Evolutionary conservation across 345 rosid species (phyloP), one percentile per base, ranked within the genome.

Genomic region (Theobroma cacao): DNA sequence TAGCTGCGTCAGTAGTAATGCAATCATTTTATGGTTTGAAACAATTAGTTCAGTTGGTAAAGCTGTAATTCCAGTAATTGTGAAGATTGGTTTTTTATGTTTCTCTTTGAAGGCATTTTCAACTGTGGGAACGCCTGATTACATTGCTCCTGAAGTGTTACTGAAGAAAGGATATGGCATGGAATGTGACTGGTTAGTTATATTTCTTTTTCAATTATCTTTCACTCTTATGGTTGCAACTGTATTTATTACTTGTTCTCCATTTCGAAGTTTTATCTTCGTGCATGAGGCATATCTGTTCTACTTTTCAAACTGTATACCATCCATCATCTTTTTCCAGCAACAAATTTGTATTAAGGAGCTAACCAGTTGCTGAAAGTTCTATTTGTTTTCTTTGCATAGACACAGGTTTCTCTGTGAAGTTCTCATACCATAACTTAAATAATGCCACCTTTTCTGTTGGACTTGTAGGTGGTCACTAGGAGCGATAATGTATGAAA

Each of bases 101-200:
- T 60, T 53, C 73, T 7, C 59, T 68, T 74, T 33, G 64, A 88
- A 95, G 98, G 98, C 98, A 70, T 95, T 95, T 87, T 95, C 98
- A 43, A 95, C 98, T 48, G 98, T 95, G 82, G 98, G 98, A 82
- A 95, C 98, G 18, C 98, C 98, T 3, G 98, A 94, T 78, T 94
- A 94, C 85, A 94, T 94, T 76, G 97, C 98, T 86, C 98, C 98
- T 58, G 98, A 94, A 87, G 97, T 94, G 48, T 88, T 94, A 76
- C 83, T 93, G 83, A 94, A 94, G 94, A 94, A 93, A 84, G 98
- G 98, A 84, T 95, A 95, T 85, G 98, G 98, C 91, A 91, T 90
- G 94, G 98, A 95, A 82, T 95, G 98, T 84, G 98, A 95, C 85
- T 95, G 98, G 98, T 93, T 74, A 88, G 97, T 87, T 78, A 41